Evolutionary conservation across 2,329 filamentous ascomycete genomes (phyloP).

Genomic region (Xylariaceae sp.): DNA sequence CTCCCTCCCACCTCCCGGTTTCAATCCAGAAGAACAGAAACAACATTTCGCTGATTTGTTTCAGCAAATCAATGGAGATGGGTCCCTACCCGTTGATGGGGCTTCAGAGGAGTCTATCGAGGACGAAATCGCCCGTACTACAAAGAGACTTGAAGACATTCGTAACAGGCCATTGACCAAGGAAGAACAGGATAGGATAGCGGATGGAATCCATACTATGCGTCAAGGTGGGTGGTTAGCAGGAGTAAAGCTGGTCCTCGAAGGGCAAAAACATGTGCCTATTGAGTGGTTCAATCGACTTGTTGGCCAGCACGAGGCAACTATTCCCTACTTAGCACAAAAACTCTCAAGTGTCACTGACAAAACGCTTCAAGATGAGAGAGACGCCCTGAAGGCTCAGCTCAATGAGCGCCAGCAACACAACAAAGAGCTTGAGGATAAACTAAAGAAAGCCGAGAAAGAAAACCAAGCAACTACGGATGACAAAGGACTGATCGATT

Average conservation of each 20-base stretch:
- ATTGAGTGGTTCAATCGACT: slow-evolving; percentile 25
- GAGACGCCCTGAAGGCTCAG: background rate
- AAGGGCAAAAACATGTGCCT: slow-evolving; percentile 14
- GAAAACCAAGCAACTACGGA: background rate
- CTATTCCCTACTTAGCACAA: slow-evolving; percentile 12
- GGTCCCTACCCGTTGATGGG: slow-evolving; percentile 1
- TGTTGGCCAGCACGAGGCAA: slow-evolving; percentile 18
- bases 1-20: slow-evolving; percentile 10
- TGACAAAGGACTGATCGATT: background rate
- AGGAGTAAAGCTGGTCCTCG: slow-evolving; percentile 12
- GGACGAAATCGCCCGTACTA: slow-evolving; percentile 12
- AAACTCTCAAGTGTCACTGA: background rate
- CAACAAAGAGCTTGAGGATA: background rate
- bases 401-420: background rate
- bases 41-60: slow-evolving; percentile 3
- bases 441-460: slow-evolving; percentile 1
- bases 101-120: slow-evolving; percentile 16
- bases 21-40: slow-evolving; percentile 9
- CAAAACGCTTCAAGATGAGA: background rate
- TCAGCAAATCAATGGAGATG: background rate
- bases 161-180: background rate
- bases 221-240: slow-evolving; percentile 20
- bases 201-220: slow-evolving; percentile 6
- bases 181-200: slow-evolving; percentile 15
- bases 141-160: slow-evolving; percentile 10